Evolutionary conservation across 1,139 yeast species (phyloP).

Genomic region (Yamadazyma dushanensis): DNA sequence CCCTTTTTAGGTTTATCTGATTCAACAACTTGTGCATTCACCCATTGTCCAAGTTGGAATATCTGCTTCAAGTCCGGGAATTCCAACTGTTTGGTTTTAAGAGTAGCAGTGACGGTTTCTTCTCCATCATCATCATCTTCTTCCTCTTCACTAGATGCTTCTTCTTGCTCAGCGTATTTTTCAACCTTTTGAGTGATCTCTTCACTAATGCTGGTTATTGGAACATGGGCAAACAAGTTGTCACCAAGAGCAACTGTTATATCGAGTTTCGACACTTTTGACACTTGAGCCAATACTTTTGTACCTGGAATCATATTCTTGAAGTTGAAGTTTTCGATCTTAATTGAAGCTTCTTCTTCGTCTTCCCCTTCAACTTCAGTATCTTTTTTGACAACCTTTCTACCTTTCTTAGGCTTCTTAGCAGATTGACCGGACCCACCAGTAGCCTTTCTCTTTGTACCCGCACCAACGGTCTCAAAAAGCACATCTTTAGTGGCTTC

Average conservation of each 20-base stretch:
- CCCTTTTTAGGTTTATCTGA: conserved; percentile 37
- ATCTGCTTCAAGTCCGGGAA: conserved; percentile 56
- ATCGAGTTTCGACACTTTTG: conserved; percentile 60
- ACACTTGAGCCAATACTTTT: conserved; percentile 72
- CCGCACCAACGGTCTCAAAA: conserved; percentile 50
- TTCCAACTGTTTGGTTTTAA: conserved; percentile 27
- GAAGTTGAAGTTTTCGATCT: conserved; percentile 62
- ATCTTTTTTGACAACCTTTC: conserved; percentile 33
- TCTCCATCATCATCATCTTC: conserved; percentile 32
- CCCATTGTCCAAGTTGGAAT: conserved; percentile 80
- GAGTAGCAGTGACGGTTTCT: conserved; percentile 27
- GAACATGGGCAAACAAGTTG: conserved; percentile 75
- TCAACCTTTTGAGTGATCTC: conserved; percentile 60
- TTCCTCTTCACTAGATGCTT: conserved; percentile 40
- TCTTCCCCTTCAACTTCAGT: conserved; percentile 20
- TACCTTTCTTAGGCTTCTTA: conserved; percentile 31
- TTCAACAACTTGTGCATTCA: conserved; percentile 71
- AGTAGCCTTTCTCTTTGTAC: conserved; percentile 29
- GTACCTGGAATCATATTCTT: conserved; percentile 70
- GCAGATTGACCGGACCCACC: conserved; percentile 25
- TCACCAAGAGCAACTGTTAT: conserved; percentile 77
- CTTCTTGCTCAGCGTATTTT: conserved; percentile 41
- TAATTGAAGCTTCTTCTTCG: conserved; percentile 28
- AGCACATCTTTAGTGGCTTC: conserved; percentile 89
- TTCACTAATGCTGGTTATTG: conserved; percentile 73